A percentile compares a stretch with the other conserved stretches of the same genome.
These are phyloP conservation scores for Irpex rosettiformis DNA, from an alignment of 1,284 basidiomycete species.

Conservation along the genomic window DNA sequence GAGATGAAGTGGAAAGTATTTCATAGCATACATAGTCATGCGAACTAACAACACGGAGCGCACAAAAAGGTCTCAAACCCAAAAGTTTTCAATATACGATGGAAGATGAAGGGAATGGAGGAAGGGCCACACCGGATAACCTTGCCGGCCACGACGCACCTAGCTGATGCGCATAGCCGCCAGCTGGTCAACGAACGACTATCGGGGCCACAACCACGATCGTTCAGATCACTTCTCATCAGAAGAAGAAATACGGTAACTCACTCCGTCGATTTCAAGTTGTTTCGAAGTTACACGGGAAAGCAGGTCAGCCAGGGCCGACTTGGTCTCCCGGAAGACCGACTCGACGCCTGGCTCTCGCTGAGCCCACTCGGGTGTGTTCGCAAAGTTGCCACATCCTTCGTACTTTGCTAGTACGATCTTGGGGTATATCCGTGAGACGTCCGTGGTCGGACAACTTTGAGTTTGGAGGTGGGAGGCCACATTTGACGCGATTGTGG, in stretches of 20 bases:
- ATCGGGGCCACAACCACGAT: not conserved
- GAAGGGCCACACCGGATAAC: too few species aligned
- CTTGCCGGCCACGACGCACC: too few species aligned
- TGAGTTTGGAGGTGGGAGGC: too few species aligned
- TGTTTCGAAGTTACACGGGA: not conserved
- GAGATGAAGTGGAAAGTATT: too few species aligned
- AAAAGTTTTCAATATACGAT: too few species aligned
- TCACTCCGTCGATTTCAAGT: not conserved
- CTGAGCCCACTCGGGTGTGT: not conserved
- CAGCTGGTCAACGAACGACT: not conserved
- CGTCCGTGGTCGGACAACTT: too few species aligned
- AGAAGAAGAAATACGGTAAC: not conserved
- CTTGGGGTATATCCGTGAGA: not conserved
- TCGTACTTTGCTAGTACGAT: not conserved
- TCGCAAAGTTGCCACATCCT: not conserved
- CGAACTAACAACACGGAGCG: too few species aligned
- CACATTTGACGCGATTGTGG: too few species aligned
- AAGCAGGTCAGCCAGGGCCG: not conserved
- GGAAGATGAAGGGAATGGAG: too few species aligned
- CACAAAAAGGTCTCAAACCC: too few species aligned
- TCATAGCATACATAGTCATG: too few species aligned
- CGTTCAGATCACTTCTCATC: not conserved
- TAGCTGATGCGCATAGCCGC: too few species aligned
- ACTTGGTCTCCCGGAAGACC: not conserved
- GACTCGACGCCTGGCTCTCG: not conserved